Evolutionary conservation across 1,139 yeast species (phyloP).

Genomic region (Torulaspora globosa): DNA sequence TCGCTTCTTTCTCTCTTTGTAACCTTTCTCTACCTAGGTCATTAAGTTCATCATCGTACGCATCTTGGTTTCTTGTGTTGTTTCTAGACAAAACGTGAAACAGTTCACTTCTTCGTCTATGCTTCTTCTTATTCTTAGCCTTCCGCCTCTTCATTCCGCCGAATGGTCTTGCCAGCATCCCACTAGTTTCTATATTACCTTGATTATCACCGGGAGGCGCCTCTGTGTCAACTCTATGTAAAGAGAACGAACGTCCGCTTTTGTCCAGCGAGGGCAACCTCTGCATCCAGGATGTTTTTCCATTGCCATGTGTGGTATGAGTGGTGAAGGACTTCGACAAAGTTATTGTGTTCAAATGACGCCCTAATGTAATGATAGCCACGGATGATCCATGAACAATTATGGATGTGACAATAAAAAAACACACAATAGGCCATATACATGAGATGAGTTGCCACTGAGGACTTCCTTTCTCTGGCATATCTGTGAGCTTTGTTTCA

Average conservation of each 20-base stretch:
- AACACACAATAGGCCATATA: slow-evolving; percentile 89
- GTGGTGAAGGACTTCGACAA: slow-evolving; percentile 88
- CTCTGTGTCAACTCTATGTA: slow-evolving; percentile 73
- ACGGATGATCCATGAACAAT: slow-evolving; percentile 95
- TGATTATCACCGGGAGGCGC: slow-evolving; percentile 36
- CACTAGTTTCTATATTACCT: slow-evolving; percentile 55
- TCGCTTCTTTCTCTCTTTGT: slow-evolving; percentile 40
- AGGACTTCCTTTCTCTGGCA: slow-evolving; percentile 53
- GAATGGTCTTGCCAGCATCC: slow-evolving; percentile 68
- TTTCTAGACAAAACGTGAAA: slow-evolving; percentile 26
- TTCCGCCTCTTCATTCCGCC: slow-evolving; percentile 63
- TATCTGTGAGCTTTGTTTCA: slow-evolving; percentile 54
- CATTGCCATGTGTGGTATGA: slow-evolving; percentile 56
- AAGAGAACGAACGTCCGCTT: slow-evolving; percentile 69
- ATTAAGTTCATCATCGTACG: slow-evolving; percentile 32
- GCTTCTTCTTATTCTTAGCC: slow-evolving; percentile 39
- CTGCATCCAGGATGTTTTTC: slow-evolving; percentile 71
- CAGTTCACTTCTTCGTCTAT: slow-evolving; percentile 39
- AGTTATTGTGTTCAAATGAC: slow-evolving; percentile 85
- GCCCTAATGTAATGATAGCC: slow-evolving; percentile 87
- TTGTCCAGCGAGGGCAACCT: slow-evolving; percentile 78
- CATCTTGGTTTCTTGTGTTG: slow-evolving; percentile 21
- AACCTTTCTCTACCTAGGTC: slow-evolving; percentile 36
- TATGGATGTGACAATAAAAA: slow-evolving; percentile 80
- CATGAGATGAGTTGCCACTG: slow-evolving; percentile 68